phyloP scores from a whole-genome alignment of 2,329 filamentous ascomycete species.

The Aspergillus udagawae region DNA sequence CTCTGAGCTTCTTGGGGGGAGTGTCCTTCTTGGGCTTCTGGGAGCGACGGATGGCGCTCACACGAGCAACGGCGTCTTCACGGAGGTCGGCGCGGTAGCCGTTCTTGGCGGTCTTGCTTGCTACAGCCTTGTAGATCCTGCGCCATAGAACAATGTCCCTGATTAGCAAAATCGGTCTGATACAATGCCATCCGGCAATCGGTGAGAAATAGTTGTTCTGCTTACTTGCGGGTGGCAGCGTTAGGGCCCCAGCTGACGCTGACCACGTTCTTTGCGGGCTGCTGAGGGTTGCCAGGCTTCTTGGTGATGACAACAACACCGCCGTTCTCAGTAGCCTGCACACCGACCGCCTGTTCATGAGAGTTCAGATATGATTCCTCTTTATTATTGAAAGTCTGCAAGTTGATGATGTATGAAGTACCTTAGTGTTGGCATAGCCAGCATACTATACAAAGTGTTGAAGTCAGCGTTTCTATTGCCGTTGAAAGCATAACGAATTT shows the following conservation, averaged over 20 bases:
- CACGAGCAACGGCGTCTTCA: constrained; percentile 75
- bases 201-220: neutral
- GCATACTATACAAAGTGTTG: constrained; percentile 60
- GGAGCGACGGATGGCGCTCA: constrained; percentile 75
- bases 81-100: constrained; percentile 81
- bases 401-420: constrained; percentile 41
- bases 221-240: constrained; percentile 77
- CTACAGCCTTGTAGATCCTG: constrained; percentile 86
- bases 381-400: neutral
- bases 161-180: constrained; percentile 16
- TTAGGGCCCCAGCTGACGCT: constrained; percentile 66
- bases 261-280: constrained; percentile 65
- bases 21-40: constrained; percentile 75
- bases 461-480: constrained; percentile 15
- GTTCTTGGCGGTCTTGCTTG: constrained; percentile 75
- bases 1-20: constrained; percentile 70
- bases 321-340: constrained; percentile 71
- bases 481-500: neutral
- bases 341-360: constrained; percentile 68
- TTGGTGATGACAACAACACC: constrained; percentile 80
- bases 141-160: constrained; percentile 2
- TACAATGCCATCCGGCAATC: neutral
- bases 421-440: constrained; percentile 92
- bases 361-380: constrained; percentile 4
- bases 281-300: constrained; percentile 67